phyloP scores from a whole-genome alignment of 495 filamentous ascomycete genomes.

The Daldinia childiae region DNA sequence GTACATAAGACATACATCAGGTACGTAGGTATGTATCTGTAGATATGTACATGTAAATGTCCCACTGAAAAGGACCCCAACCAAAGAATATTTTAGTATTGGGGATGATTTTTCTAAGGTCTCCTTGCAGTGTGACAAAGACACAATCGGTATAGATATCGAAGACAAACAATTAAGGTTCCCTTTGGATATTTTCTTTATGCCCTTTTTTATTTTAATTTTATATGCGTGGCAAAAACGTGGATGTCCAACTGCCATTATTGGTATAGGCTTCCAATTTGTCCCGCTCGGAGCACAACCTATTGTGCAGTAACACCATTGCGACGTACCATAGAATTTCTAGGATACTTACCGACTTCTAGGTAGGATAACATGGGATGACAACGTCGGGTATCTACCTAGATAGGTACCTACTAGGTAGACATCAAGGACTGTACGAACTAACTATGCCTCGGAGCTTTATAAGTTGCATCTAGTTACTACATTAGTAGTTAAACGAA shows the following conservation, averaged over 20 bases:
- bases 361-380: conserved; percentile 26
- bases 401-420: not conserved
- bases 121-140: conserved; percentile 6
- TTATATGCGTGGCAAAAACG: conserved; percentile 24
- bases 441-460: conserved; percentile 18
- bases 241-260: conserved; percentile 10
- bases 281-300: not conserved
- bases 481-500: too few species aligned
- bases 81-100: not conserved
- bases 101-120: conserved; percentile 10
- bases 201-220: too few species aligned
- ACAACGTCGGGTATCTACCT: conserved; percentile 19
- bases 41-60: not conserved
- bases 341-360: not conserved
- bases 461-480: conserved; percentile 6
- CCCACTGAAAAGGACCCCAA: not conserved
- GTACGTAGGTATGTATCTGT: not conserved
- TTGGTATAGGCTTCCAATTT: not conserved
- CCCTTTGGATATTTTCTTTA: not conserved
- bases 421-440: not conserved
- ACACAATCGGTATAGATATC: not conserved
- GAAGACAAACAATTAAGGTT: conserved; percentile 23
- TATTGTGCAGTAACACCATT: conserved; percentile 9
- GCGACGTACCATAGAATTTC: not conserved
- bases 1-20: not conserved